These are phyloP conservation scores for Lentinula boryana DNA, from an alignment of 768 basidiomycete genomes.

Conservation along the genomic window DNA sequence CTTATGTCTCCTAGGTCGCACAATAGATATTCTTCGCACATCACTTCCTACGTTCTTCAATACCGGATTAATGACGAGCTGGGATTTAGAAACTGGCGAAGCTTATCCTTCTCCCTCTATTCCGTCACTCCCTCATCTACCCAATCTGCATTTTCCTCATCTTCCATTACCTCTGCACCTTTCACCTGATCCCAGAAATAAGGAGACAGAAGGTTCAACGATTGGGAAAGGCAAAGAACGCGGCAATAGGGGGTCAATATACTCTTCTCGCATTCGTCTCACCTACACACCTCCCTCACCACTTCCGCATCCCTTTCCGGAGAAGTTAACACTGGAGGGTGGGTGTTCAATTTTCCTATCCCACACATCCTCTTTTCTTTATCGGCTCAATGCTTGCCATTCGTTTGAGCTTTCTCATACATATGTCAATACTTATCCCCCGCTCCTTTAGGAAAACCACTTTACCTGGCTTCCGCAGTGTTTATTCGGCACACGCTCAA, in stretches of 20 bases:
- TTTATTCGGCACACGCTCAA: slow-evolving; percentile 4
- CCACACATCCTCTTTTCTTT: not conserved
- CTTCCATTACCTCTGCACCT: not conserved
- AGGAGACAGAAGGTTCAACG: not conserved
- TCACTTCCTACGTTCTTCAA: slow-evolving; percentile 2
- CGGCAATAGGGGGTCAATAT: not conserved
- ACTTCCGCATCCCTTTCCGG: slow-evolving; percentile 1
- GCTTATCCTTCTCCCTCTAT: not conserved
- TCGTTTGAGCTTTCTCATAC: not conserved
- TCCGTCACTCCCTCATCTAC: not conserved
- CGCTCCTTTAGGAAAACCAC: not conserved
- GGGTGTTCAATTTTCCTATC: not conserved
- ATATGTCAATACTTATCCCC: not conserved
- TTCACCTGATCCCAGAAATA: not conserved
- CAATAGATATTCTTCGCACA: not conserved
- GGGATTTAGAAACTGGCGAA: slow-evolving; percentile 2
- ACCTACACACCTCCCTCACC: slow-evolving; percentile 3
- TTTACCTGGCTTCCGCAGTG: not conserved
- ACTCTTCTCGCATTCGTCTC: not conserved
- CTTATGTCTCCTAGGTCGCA: not conserved
- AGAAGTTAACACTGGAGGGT: not conserved
- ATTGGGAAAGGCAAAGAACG: not conserved
- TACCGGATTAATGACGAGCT: slow-evolving; percentile 1
- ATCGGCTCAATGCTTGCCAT: not conserved
- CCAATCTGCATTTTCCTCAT: not conserved